phyloP scores from a whole-genome alignment of 2,329 filamentous ascomycete genomes.

The Penicillium occitanis region DNA sequence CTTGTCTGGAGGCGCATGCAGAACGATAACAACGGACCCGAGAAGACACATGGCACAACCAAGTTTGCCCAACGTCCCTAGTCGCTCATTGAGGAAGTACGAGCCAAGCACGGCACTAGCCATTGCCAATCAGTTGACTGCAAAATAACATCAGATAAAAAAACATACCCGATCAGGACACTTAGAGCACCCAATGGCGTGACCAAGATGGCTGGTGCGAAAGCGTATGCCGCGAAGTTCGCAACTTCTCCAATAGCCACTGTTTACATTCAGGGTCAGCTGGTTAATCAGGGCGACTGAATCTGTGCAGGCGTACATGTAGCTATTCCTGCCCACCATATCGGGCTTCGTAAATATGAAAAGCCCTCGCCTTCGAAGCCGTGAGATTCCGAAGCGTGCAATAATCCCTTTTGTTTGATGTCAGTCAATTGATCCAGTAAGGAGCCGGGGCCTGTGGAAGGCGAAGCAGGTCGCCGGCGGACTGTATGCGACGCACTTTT shows the following conservation, averaged over 20 bases:
- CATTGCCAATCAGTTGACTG: conserved; percentile 24
- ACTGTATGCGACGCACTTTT: conserved; percentile 63
- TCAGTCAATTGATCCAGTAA: conserved; percentile 23
- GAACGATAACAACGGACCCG: conserved; percentile 93
- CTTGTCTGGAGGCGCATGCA: conserved; percentile 93
- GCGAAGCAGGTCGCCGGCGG: not conserved
- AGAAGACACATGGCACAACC: conserved; percentile 96
- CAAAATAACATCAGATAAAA: not conserved
- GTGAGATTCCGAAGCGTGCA: conserved; percentile 84
- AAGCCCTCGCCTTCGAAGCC: conserved; percentile 97
- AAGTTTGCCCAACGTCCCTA: conserved; percentile 88
- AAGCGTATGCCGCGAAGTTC: conserved; percentile 97
- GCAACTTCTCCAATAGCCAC: conserved; percentile 91
- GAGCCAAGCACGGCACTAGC: conserved; percentile 80
- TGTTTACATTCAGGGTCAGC: conserved; percentile 38
- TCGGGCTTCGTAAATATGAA: conserved; percentile 87
- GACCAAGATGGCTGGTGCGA: conserved; percentile 96
- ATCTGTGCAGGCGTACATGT: conserved; percentile 63
- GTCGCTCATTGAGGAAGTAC: conserved; percentile 86
- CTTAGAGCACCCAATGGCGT: conserved; percentile 91
- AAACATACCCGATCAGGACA: conserved; percentile 74
- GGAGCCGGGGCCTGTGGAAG: not conserved
- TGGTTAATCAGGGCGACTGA: not conserved
- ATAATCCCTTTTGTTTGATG: conserved; percentile 65
- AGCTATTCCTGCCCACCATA: conserved; percentile 94